Evolutionary conservation across 768 basidiomycete species (phyloP), one percentile per base, ranked within the genome.

Genomic region (Collybiopsis confluens): DNA sequence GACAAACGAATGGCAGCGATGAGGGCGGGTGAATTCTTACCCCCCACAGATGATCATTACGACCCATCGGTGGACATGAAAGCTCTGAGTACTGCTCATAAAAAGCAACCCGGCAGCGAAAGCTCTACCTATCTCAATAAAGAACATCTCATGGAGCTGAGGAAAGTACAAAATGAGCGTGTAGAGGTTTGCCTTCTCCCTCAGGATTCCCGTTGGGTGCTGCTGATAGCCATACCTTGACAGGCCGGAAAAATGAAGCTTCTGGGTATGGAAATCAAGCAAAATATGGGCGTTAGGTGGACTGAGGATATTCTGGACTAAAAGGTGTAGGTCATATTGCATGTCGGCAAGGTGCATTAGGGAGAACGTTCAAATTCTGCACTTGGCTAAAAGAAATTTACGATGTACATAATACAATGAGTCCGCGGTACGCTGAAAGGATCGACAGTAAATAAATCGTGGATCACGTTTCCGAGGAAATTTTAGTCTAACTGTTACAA

Each of bases 201-300:
- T 57, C 40, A 16, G 11, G 54, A 24, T 24, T 36, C 15, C 16
- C 23, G 47, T 46, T 11, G 42, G 41, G 44, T 54, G 33, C 30
- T 10, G 13, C 16, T 21, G 27, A 42, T 26, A 18, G 6, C 38
- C 10, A 30, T 8, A 16, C 46, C 52, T 54, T 20, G 50, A 3
- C 55, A 90, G 86, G 85, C 82, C 43, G 83, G 86, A 16, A 88
- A 87, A 66, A 90, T 90, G 88, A 91, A 91, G 64, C 72, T 84
- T 27, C 67, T 93, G n/a, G 91, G 91, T 1, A 89, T 93, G 87
- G 90, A 92, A 16, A 75, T 93, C 52, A 90, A 88, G 61, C 81
- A 86, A 64, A 91, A 76, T 60, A 83, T 91, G 78, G 91, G 91
- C 40, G 90, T 93, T 40, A 74, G 91, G 47, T 93, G 93, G 91